Evolutionary conservation across 495 filamentous ascomycete genomes (phyloP).

Genomic region (Staphylotrichum tortipilum): DNA sequence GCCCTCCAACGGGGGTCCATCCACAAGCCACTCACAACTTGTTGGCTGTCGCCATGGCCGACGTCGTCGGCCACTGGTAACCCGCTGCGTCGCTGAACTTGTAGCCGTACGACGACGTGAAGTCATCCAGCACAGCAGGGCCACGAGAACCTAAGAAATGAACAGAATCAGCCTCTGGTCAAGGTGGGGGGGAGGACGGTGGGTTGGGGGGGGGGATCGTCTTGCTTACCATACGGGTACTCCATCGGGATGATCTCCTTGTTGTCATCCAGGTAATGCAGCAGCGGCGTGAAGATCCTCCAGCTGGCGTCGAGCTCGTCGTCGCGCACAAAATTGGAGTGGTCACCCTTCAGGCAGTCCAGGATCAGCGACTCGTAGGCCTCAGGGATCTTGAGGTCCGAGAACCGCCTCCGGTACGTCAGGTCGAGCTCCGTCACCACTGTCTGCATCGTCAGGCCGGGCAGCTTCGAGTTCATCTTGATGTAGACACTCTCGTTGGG

Average conservation of each 20-base stretch:
- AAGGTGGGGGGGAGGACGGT: too few relatives aligned
- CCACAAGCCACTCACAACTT: conserved; percentile 52
- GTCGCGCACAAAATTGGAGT: conserved; percentile 99
- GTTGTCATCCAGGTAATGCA: conserved; percentile 98
- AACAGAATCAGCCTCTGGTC: conserved; percentile 7
- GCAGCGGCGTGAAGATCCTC: conserved; percentile 94
- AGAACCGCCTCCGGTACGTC: conserved; percentile 97
- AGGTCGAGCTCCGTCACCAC: conserved; percentile 98
- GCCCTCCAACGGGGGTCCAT: background rate
- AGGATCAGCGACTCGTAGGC: conserved; percentile 97
- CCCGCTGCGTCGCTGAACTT: conserved; percentile 96
- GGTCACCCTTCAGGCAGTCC: conserved; percentile 96
- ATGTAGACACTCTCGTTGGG: conserved; percentile 99
- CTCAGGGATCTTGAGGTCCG: conserved; percentile 98
- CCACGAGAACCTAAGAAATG: conserved; percentile 73
- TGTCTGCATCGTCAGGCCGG: conserved; percentile 98
- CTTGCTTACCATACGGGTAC: conserved; percentile 90
- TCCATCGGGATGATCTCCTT: conserved; percentile 99
- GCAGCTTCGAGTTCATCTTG: conserved; percentile 99
- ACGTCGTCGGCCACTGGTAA: conserved; percentile 84
- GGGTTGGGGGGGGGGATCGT: too few relatives aligned
- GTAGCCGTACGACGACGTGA: conserved; percentile 95
- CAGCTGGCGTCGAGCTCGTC: conserved; percentile 97
- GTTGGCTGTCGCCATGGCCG: conserved; percentile 48
- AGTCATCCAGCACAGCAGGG: conserved; percentile 93